Evolutionary conservation across 192 early-diverging fungal genomes (phyloP), one percentile per base, ranked within the genome.

Genomic region (Backusella psychrophila): DNA sequence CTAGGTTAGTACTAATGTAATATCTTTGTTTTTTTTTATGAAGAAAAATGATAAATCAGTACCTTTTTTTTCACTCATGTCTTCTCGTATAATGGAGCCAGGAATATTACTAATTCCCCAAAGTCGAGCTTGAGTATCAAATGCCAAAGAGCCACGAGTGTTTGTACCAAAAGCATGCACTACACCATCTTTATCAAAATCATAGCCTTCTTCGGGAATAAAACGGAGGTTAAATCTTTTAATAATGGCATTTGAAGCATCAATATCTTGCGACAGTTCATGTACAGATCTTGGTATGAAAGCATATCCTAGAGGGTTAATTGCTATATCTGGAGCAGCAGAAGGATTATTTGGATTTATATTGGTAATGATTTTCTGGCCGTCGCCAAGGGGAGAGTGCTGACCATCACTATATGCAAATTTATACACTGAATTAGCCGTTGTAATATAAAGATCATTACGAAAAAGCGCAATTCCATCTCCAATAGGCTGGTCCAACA

Each of bases 111-210:
- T 70, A 15, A 72, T 63, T 14, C 79, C 79, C 79, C 79, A 80
- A 21, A 80, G 39, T 52, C 75, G 69, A 23, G 74, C 79, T 38
- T 80, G 79, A 26, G 79, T 68, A 75, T 80, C 79, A 29, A 73
- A 80, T 14, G 70, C 44, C 65, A 80, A 38, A 12, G 65, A 72
- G 7, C 79, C 79, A 68, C 33, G 70, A 35, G 74, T 36, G 69
- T 80, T 80, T 5, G 69, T 65, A 29, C 74, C 74, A n/a, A 49
- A 70, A 21, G 71, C 74, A 68, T 75, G 71, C 11, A 74, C 78
- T 36, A 35, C 33, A 31, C 79, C 79, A 67, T 66, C 70, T 19
- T 49, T 76, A 29, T 72, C 71, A 73, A 67, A 80, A 72, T 80
- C 79, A 68, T 63, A 80, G 12, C 79, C 79, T 33, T 36, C 70